Base-by-base conservation (phyloP, 2,329 filamentous ascomycete genomes). In the Phialocephala sp. region DNA sequence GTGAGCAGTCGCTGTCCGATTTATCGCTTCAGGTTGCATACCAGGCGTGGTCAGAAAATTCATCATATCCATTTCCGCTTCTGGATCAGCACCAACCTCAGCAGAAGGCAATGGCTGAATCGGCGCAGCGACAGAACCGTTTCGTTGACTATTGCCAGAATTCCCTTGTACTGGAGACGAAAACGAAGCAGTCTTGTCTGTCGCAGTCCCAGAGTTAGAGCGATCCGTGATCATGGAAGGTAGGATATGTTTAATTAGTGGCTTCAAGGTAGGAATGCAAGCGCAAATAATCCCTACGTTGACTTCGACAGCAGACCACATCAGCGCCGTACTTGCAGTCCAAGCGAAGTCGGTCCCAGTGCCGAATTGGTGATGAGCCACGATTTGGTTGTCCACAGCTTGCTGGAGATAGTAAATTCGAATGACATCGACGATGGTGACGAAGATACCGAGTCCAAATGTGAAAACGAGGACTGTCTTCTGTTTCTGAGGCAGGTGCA, bases 231-330 rank as follows among this genome's bases (percentile, higher is more conserved):
- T 70, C 70, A 75, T 74, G 0, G 69, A 58, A 36, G 74, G 74
- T 15, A 75, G 18, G 35, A 76, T 73, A 2, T 60, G 68, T 69
- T 91, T 86, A 63, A 94, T 88, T 8, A 98, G 81, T 1, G 94
- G 94, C 76, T 97, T 97, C 68, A 97, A 80, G 0, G 91, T 94
- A 9, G 94, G 94, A n/a, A 97, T 91, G 73, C 93, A 97, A 50
- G 91, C 94, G 75, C 92, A 97, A 69, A 93, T 90, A 72, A 97
- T 93, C 20, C 93, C 94, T 1, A 96, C 83, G 70, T 97, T 95
- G 74, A 97, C 93, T 77, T 97, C 94, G 62, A 97, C 88, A 14
- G 90, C 91, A 18, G 91, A 94, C 94, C 94, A 98, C 91, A 97
- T 94, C 75, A 96, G 90, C 0, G 92, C 92, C 5, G 93, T 80